These are phyloP conservation scores for Boletus sp. DNA, from an alignment of 768 basidiomycete species.

Conservation along the genomic window DNA sequence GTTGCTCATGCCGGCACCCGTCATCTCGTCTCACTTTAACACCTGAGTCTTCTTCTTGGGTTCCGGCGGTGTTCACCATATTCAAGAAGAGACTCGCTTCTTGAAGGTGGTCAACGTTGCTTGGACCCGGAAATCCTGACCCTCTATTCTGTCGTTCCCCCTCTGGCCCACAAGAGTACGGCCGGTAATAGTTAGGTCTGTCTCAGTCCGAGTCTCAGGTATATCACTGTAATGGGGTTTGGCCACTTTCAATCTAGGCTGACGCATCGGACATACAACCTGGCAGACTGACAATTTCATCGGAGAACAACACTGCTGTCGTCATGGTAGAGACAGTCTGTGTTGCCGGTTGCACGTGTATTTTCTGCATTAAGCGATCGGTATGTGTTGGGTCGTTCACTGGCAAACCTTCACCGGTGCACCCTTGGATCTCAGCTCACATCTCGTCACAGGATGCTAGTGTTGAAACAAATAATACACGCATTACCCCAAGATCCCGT, in stretches of 20 bases:
- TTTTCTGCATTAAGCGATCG: slow-evolving; percentile 1
- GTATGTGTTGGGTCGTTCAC: slow-evolving; percentile 1
- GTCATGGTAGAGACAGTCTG: slow-evolving; percentile 10
- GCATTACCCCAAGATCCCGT: not conserved
- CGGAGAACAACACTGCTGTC: slow-evolving; percentile 11
- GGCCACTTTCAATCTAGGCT: not conserved
- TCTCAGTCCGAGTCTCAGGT: not conserved
- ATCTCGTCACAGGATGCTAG: slow-evolving; percentile 9
- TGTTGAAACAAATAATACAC: not conserved
- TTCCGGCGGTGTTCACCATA: no score
- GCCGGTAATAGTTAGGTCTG: no score
- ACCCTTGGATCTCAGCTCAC: not conserved
- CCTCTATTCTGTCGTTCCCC: no score
- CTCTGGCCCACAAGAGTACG: no score
- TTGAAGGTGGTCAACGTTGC: no score
- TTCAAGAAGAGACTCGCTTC: no score
- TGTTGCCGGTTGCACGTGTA: slow-evolving; percentile 8
- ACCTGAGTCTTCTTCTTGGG: no score
- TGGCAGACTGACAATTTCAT: not conserved
- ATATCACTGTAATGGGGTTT: not conserved
- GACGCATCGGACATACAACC: not conserved
- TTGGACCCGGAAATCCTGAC: no score
- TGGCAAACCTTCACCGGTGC: no score
- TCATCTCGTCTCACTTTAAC: no score
- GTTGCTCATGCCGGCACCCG: no score